Base-by-base conservation (phyloP, 257 asterid species). In the Parsonsia alboflavescens region DNA sequence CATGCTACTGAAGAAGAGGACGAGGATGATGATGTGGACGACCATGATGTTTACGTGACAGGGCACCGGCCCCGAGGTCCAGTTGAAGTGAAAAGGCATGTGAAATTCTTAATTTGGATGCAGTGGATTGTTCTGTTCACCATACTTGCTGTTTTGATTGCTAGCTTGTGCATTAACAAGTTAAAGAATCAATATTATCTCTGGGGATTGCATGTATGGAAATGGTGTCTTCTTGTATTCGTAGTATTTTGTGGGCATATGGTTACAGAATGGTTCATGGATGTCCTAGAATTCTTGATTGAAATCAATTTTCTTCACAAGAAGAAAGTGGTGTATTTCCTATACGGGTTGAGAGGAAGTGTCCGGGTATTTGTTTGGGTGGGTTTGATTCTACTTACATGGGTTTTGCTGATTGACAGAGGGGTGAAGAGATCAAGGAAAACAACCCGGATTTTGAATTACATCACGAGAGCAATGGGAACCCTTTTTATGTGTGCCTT, bases 221-320 rank as follows among this genome's bases (percentile, higher is more conserved):
- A 80, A 80, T 88, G 92, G 96, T 84, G 85, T 74, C 89, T 88
- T 2, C 33, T 90, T 2, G 83, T 77, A 6, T 70, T 90, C 78
- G 93, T 83, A 0, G 82, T 89, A 28, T 79, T 87, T 30, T 89
- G 97, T 74, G 97, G 97, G 73, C 91, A 84, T 49, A 9, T 92
- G 54, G 82, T 90, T 12, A 84, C 93, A 0, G 87, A 76, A 36
- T 92, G 97, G 96, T 59, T 87, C 1, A 86, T 80, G 5, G 83
- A 79, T 73, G 4, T 75, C n/a, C 73, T 90, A 1, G 91, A 83
- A 33, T 84, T 92, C 83, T 72, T 85, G 78, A 86, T 92, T 65
- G 96, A 87, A 36, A 84, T 68, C 80, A 88, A 84, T 62, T 90
- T 84, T 36, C 21, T 90, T 62, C 81, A 86, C 13, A 87, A 88